A percentile compares a stretch with the other conserved stretches of the same genome.
Evolutionary conservation across 1,284 basidiomycete species (phyloP).

Genomic region (Sanghuangporus weigelae): DNA sequence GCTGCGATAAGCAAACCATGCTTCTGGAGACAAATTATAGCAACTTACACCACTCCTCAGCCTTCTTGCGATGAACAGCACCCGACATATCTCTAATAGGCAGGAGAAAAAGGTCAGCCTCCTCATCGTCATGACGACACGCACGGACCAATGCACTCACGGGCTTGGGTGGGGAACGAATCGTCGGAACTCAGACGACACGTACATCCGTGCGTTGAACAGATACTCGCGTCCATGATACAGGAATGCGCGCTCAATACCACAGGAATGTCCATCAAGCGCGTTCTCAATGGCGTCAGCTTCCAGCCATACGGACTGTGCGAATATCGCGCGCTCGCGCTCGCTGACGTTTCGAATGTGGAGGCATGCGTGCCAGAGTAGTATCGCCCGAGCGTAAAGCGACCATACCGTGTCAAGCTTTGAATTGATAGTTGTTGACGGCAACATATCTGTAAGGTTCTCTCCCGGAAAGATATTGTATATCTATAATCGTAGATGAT

Average conservation of each 20-base stretch:
- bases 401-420: conserved; percentile 69
- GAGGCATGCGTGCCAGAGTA: conserved; percentile 69
- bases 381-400: conserved; percentile 58
- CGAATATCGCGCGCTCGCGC: conserved; percentile 53
- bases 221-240: conserved; percentile 68
- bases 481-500: conserved; percentile 38
- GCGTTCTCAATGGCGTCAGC: conserved; percentile 59
- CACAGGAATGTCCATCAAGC: conserved; percentile 59
- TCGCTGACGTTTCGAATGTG: conserved; percentile 47
- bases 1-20: conserved; percentile 6
- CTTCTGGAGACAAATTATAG: not conserved
- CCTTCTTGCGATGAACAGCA: conserved; percentile 56
- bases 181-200: conserved; percentile 62
- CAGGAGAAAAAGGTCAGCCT: not conserved
- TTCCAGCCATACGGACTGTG: conserved; percentile 65
- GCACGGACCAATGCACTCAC: conserved; percentile 35
- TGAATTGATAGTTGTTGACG: conserved; percentile 28
- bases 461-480: conserved; percentile 68
- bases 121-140: not conserved
- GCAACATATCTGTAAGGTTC: conserved; percentile 36
- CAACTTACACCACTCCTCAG: conserved; percentile 68
- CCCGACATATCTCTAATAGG: conserved; percentile 38
- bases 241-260: conserved; percentile 57
- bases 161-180: conserved; percentile 55
- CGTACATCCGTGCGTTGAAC: conserved; percentile 68